These are phyloP conservation scores for Plasmodium yoelii DNA, from an alignment of 169 alveolate species.

Conservation along the genomic window DNA sequence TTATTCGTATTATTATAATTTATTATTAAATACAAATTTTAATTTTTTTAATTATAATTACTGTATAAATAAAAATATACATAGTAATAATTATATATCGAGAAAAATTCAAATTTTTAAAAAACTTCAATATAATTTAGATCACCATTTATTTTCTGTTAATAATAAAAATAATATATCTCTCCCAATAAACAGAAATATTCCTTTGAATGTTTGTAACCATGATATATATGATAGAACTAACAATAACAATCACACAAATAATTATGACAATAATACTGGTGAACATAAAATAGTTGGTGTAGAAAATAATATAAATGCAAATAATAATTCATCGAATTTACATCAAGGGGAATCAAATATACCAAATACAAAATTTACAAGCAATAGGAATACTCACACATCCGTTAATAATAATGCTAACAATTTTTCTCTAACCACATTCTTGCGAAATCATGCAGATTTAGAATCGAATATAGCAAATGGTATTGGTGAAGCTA, in stretches of 20 bases:
- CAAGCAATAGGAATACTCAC: background rate
- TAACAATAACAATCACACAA: background rate
- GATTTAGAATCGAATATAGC: too few relatives aligned
- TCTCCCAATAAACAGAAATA: background rate
- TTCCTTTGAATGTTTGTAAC: background rate
- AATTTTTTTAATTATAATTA: conserved; percentile 19
- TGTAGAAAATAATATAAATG: background rate
- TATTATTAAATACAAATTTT: conserved; percentile 65
- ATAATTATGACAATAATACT: background rate
- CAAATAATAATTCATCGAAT: background rate
- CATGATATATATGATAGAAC: background rate
- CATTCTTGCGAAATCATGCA: too few relatives aligned
- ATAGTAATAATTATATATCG: conserved; percentile 42
- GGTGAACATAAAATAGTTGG: background rate
- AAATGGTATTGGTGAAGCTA: too few relatives aligned
- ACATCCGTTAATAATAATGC: too few relatives aligned
- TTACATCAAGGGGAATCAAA: background rate
- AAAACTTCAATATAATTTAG: conserved; percentile 24
- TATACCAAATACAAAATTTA: background rate
- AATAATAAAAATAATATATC: background rate
- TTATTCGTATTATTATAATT: conserved; percentile 65
- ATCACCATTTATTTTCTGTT: conserved; percentile 1
- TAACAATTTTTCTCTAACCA: too few relatives aligned
- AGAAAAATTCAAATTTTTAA: conserved; percentile 17
- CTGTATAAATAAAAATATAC: conserved; percentile 1